Conservation (phyloP, 345 rosid species). For the Camelina laxa region DNA sequence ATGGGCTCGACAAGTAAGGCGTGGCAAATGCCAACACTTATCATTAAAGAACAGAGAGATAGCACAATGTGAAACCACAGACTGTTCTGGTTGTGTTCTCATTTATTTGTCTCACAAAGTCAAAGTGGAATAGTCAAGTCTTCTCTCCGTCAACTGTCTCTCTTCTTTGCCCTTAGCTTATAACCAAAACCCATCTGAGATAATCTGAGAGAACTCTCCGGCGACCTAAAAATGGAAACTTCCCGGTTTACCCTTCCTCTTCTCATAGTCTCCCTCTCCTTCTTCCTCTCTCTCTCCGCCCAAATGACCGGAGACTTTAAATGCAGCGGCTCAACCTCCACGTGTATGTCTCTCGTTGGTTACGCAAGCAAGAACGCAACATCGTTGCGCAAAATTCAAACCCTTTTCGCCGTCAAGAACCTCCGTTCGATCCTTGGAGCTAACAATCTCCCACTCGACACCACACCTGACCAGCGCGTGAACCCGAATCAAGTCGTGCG, state of each 20-base stretch:
- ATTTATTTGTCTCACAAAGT: conserved; percentile 4
- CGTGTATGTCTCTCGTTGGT: conserved; percentile 59
- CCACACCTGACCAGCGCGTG: conserved; percentile 32
- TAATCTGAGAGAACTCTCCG: not conserved
- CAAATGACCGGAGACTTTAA: conserved; percentile 51
- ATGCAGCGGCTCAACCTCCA: conserved; percentile 47
- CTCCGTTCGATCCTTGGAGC: conserved; percentile 59
- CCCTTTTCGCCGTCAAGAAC: conserved; percentile 56
- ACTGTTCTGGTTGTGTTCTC: conserved; percentile 25
- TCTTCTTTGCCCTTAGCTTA: not conserved
- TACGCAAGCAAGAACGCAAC: conserved; percentile 57
- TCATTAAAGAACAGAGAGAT: not conserved
- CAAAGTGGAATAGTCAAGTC: not conserved
- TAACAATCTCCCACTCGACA: conserved; percentile 54
- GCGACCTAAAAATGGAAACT: conserved; percentile 26
- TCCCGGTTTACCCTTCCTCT: conserved; percentile 28
- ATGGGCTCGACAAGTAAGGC: not conserved
- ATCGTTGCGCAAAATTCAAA: conserved; percentile 47
- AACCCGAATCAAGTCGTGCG: conserved; percentile 39
- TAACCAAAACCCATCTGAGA: not conserved
- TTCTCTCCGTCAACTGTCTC: conserved; percentile 23
- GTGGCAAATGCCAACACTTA: conserved; percentile 8
- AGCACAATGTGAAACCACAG: conserved; percentile 5
- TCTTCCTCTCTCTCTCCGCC: conserved; percentile 41
- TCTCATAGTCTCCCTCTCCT: conserved; percentile 10